These are phyloP conservation scores for Luffa aegyptiaca DNA, from an alignment of 306 rosid species.

Conservation along the genomic window DNA sequence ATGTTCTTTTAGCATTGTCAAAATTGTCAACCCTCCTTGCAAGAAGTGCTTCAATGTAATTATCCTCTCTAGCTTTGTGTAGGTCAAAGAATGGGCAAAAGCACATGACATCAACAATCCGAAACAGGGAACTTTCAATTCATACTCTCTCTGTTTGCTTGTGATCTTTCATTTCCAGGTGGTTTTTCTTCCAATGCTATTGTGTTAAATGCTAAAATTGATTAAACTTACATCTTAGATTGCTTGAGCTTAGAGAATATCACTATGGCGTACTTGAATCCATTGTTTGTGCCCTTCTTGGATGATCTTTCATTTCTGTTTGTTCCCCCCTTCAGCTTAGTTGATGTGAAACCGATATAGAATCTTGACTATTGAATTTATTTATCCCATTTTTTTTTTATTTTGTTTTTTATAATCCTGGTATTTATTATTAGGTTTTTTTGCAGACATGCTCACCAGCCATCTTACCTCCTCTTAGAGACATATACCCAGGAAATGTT, in stretches of 20 bases:
- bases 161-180: constrained; percentile 96
- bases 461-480: constrained; percentile 78
- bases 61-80: constrained; percentile 30
- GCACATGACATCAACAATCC: constrained; percentile 67
- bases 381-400: not conserved
- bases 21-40: constrained; percentile 5
- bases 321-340: not conserved
- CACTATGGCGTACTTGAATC: not conserved
- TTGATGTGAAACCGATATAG: not conserved
- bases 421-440: not conserved
- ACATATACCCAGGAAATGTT: constrained; percentile 63
- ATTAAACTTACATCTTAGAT: not conserved
- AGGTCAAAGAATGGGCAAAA: constrained; percentile 99
- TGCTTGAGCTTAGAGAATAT: not conserved
- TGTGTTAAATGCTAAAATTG: not conserved
- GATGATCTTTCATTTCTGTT: not conserved
- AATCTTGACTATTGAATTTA: not conserved
- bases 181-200: constrained; percentile 6
- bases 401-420: not conserved
- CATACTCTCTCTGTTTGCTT: constrained; percentile 82
- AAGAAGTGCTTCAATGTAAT: constrained; percentile 21
- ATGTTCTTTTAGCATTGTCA: constrained; percentile 21
- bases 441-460: constrained; percentile 85
- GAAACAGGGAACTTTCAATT: constrained; percentile 62
- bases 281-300: not conserved